These are phyloP conservation scores for Aspergillus nomiae DNA, from an alignment of 2,329 filamentous ascomycete genomes.

Conservation along the genomic window DNA sequence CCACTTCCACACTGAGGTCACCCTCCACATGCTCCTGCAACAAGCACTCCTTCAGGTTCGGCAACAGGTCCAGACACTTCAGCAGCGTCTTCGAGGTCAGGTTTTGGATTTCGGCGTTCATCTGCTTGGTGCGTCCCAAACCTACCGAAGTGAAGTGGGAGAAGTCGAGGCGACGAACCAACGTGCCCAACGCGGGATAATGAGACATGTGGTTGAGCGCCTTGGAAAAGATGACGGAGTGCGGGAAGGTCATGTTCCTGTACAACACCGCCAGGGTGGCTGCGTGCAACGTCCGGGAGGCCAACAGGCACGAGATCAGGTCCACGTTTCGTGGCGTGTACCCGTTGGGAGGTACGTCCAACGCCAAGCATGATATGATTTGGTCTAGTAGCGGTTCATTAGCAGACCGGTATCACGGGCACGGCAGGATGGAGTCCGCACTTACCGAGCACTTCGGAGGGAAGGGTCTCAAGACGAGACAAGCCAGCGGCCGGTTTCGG, in stretches of 20 bases:
- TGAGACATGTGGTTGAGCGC: constrained; percentile 69
- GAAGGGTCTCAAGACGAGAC: constrained; percentile 67
- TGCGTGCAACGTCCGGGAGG: constrained; percentile 73
- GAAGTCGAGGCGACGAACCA: constrained; percentile 79
- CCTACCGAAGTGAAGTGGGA: constrained; percentile 82
- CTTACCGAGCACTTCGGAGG: constrained; percentile 71
- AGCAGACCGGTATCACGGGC: neutral
- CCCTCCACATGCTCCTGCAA: constrained; percentile 80
- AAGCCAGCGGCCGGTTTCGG: constrained; percentile 28
- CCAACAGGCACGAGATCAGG: constrained; percentile 72
- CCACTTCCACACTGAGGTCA: constrained; percentile 68
- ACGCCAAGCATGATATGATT: constrained; percentile 73
- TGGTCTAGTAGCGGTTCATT: constrained; percentile 52
- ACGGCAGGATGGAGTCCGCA: constrained; percentile 14
- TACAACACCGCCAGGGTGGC: constrained; percentile 76
- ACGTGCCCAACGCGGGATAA: constrained; percentile 69
- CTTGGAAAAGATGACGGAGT: constrained; percentile 81
- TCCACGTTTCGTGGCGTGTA: constrained; percentile 76
- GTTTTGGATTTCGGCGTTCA: constrained; percentile 74
- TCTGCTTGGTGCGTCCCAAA: constrained; percentile 72
- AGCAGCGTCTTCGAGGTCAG: constrained; percentile 73
- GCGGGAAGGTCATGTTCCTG: constrained; percentile 76
- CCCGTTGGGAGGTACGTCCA: constrained; percentile 75
- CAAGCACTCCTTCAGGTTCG: constrained; percentile 75
- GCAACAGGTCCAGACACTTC: constrained; percentile 70